These are phyloP conservation scores for Cryphonectria parasitica DNA, from an alignment of 2,329 filamentous ascomycete species.

Conservation along the genomic window DNA sequence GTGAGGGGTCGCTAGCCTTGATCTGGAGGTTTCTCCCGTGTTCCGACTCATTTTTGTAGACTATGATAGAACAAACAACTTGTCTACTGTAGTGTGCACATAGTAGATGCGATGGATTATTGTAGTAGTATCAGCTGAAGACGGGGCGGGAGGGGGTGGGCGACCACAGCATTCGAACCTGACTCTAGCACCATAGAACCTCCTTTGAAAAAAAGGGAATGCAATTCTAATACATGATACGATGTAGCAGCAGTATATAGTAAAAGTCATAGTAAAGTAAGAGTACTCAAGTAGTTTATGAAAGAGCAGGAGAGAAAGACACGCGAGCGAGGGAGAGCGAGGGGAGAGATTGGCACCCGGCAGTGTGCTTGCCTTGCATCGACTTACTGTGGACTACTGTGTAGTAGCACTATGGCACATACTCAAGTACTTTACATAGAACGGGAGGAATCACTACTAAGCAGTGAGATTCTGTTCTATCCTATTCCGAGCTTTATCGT, in stretches of 20 bases:
- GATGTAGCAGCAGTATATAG: too few species aligned
- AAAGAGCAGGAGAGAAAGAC: too few species aligned
- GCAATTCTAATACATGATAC: too few species aligned
- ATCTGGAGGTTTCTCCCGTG: background rate
- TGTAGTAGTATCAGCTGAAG: background rate
- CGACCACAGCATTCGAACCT: too few species aligned
- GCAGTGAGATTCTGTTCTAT: background rate
- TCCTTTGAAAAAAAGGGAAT: too few species aligned
- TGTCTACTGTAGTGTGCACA: background rate
- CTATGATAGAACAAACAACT: background rate
- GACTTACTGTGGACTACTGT: background rate
- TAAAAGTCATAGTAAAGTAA: too few species aligned
- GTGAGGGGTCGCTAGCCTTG: background rate
- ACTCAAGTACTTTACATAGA: background rate
- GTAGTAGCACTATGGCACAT: background rate
- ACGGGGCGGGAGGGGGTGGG: background rate
- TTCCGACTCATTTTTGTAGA: background rate
- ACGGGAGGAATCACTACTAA: constrained; percentile 1
- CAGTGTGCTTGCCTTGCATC: background rate
- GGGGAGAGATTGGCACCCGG: background rate
- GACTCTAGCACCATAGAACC: too few species aligned
- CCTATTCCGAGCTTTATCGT: background rate
- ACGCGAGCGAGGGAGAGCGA: too few species aligned
- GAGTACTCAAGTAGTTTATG: too few species aligned
- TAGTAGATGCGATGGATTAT: background rate